A percentile compares a stretch with the other conserved stretches of the same genome.
Conservation (phyloP, 345 rosid genomes). For the Ailanthus altissimus region DNA sequence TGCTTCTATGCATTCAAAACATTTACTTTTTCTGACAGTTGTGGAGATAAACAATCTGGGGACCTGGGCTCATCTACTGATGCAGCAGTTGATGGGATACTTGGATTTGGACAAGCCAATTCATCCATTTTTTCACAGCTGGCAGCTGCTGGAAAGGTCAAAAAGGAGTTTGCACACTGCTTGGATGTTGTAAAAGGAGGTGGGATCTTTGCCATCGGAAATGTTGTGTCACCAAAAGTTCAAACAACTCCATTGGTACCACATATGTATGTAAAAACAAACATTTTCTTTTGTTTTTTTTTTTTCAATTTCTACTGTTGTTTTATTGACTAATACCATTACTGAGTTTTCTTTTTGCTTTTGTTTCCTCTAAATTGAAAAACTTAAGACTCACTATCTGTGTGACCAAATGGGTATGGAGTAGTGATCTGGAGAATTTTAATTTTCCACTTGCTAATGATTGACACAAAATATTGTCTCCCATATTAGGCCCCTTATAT, state of each 20-base stretch:
- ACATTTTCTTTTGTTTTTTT: slow-evolving; percentile 1
- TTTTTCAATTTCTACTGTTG: not conserved
- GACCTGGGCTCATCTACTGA: slow-evolving; percentile 51
- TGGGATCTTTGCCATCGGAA: slow-evolving; percentile 83
- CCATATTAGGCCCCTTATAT: not conserved
- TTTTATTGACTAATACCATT: not conserved
- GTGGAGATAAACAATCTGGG: slow-evolving; percentile 80
- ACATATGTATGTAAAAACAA: slow-evolving; percentile 56
- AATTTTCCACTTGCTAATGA: not conserved
- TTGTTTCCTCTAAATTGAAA: not conserved
- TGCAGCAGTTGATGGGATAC: slow-evolving; percentile 82
- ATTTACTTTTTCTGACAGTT: slow-evolving; percentile 38
- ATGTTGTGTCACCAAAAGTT: slow-evolving; percentile 63
- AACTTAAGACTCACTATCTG: not conserved
- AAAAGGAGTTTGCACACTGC: slow-evolving; percentile 78
- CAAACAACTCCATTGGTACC: slow-evolving; percentile 75
- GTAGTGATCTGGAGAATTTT: not conserved
- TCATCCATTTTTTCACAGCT: slow-evolving; percentile 87
- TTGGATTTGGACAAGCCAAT: slow-evolving; percentile 90
- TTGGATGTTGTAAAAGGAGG: slow-evolving; percentile 74
- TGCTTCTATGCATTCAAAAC: slow-evolving; percentile 13
- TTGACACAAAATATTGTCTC: not conserved
- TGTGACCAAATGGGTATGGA: not conserved
- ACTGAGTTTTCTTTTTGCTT: not conserved
- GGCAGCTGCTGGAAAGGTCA: slow-evolving; percentile 60